These are phyloP conservation scores for Diaporthe helianthi DNA, from an alignment of 2,329 filamentous ascomycete genomes.

Conservation along the genomic window DNA sequence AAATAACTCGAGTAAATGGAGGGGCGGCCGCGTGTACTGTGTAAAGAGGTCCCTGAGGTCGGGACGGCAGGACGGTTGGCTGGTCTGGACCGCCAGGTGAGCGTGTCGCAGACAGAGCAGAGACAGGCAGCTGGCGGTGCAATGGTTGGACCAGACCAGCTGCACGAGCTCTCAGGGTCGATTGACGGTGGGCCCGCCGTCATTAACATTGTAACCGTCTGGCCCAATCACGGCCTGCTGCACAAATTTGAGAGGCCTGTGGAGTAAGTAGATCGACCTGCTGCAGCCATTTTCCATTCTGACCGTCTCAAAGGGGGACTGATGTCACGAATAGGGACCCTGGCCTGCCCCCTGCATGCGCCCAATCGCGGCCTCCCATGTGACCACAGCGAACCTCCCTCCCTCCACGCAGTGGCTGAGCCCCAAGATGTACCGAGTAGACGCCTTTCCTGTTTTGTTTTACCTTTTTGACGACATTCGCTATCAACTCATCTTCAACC, in stretches of 20 bases:
- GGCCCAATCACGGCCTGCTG: background rate
- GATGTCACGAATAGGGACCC: constrained; percentile 26
- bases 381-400: background rate
- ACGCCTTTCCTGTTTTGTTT: constrained; percentile 17
- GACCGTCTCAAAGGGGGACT: constrained; percentile 19
- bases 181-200: background rate
- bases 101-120: constrained; percentile 16
- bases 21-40: background rate
- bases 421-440: constrained; percentile 5
- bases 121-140: background rate
- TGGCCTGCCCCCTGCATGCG: constrained; percentile 8
- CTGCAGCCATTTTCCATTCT: background rate
- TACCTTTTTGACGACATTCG: background rate
- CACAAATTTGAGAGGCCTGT: constrained; percentile 16
- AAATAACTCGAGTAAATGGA: background rate
- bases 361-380: constrained; percentile 5
- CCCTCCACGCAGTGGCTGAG: background rate
- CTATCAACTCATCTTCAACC: constrained; percentile 23
- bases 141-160: constrained; percentile 15
- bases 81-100: constrained; percentile 1
- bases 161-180: background rate
- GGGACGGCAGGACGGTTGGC: background rate
- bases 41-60: too few species aligned
- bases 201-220: background rate
- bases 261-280: constrained; percentile 15